Conservation (phyloP, 768 basidiomycete species). For the Tephrocybe rancida region DNA sequence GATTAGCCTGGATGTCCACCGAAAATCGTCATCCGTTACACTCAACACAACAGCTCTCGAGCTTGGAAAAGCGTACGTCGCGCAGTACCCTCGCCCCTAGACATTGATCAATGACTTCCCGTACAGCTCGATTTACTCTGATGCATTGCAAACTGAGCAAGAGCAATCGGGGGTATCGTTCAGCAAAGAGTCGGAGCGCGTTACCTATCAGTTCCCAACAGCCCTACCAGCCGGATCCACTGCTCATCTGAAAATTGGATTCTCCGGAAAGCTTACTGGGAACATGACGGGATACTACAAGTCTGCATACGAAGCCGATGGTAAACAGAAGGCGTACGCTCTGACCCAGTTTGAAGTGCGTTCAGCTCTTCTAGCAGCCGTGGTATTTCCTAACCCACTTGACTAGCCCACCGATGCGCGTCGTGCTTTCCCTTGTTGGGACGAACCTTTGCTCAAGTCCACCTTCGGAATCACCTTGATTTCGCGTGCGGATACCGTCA, state of each 20-base stretch:
- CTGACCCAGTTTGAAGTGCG: constrained; percentile 89
- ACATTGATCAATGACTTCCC: not conserved
- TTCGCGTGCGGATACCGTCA: constrained; percentile 74
- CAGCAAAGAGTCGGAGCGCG: constrained; percentile 67
- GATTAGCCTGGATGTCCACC: constrained; percentile 61
- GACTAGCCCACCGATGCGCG: constrained; percentile 82
- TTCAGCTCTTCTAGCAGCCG: not conserved
- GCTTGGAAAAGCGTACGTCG: constrained; percentile 52
- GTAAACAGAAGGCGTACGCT: constrained; percentile 66
- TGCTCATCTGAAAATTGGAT: constrained; percentile 70
- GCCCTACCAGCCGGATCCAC: constrained; percentile 68
- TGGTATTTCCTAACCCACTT: constrained; percentile 3
- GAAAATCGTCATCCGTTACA: constrained; percentile 60
- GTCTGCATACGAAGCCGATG: constrained; percentile 63
- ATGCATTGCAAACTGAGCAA: constrained; percentile 53
- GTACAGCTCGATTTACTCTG: constrained; percentile 49
- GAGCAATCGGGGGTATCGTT: constrained; percentile 45
- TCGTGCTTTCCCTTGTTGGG: constrained; percentile 87
- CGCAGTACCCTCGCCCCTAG: not conserved
- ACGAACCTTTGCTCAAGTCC: constrained; percentile 90
- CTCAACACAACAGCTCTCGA: constrained; percentile 68
- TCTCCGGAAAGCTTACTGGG: constrained; percentile 66
- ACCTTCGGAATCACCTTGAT: constrained; percentile 79
- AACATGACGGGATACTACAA: constrained; percentile 87
- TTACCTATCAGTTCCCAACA: constrained; percentile 58